Base-by-base conservation (phyloP, 2,329 filamentous ascomycete genomes). In the Diaporthe sp. region DNA sequence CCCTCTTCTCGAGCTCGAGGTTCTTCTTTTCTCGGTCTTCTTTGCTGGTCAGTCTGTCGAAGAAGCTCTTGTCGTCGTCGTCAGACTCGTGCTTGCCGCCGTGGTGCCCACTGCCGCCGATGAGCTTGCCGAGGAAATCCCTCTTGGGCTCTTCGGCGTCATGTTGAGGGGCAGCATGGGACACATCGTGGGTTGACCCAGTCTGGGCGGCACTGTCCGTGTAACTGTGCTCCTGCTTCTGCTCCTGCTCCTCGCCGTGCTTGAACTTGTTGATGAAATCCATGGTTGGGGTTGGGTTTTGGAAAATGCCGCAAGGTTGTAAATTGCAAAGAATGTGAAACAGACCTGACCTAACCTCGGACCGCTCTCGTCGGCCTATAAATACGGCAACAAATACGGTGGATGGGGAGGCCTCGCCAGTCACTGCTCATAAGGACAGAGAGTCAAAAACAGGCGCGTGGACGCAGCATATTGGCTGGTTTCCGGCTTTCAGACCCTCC, bases 261-360 rank as follows among this genome's bases (percentile, higher is more conserved):
- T 75, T 75, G 67, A 75, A 58, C 39, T 72, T 75, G 37, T 72
- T 58, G 73, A 75, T 57, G 37, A 75, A 72, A 28, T 57, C 73
- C 73, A 75, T 75, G 19, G 6, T 55, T 34, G n/a, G 6, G 10
- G 39, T 34, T 37, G 19, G 25, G 17, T 39, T 42, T 49, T 70
- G 3, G 17, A 28, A 55, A 42, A 19, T 60, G 39, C 4, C 22
- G 39, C 25, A n/a, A 17, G 15, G 17, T 8, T 31, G 37, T 71
- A 13, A 37, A 44, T 34, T 22, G 42, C n/a, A 46, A 51, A 51
- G 31, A 15, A 68, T 58, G n/a, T 34, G 25, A 37, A 46, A 71
- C 0, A 34, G 34, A 2, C 34, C 39, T 44, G 19, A 42, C 25
- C 44, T 19, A 44, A 15, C 10, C 9, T 51, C 6, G 31, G n/a